These are phyloP conservation scores for Tetrastigma voinierianum DNA, from an alignment of 164 flowering plant species.

Conservation along the genomic window DNA sequence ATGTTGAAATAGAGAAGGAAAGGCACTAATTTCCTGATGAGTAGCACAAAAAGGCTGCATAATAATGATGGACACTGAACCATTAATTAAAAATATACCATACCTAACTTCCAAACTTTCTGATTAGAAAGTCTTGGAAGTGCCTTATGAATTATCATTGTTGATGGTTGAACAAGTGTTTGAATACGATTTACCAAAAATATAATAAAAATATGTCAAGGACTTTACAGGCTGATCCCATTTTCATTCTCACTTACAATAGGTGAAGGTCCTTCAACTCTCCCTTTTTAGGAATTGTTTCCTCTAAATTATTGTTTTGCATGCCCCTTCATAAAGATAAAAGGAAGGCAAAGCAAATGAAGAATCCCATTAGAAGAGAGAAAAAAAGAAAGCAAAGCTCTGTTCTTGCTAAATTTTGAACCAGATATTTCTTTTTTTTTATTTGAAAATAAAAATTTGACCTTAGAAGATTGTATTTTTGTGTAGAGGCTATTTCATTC, in stretches of 20 bases:
- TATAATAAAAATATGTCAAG: background rate
- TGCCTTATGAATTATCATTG: slow-evolving; percentile 68
- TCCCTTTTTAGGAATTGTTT: slow-evolving; percentile 81
- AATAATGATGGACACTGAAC: slow-evolving; percentile 8
- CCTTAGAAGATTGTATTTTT: too few species aligned
- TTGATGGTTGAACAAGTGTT: slow-evolving; percentile 31
- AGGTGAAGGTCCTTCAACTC: slow-evolving; percentile 59
- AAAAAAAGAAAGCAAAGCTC: too few species aligned
- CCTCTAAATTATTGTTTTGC: slow-evolving; percentile 68
- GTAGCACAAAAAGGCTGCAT: slow-evolving; percentile 37
- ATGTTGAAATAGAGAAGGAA: slow-evolving; percentile 52
- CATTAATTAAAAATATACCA: background rate
- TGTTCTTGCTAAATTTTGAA: too few species aligned
- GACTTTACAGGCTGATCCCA: background rate
- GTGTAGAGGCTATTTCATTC: too few species aligned
- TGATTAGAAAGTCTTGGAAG: slow-evolving; percentile 65
- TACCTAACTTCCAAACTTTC: slow-evolving; percentile 69
- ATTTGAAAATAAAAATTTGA: too few species aligned
- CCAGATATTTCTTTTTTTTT: too few species aligned
- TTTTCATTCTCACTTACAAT: slow-evolving; percentile 46
- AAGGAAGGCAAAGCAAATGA: too few species aligned
- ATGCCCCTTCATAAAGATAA: slow-evolving; percentile 52
- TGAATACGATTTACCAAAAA: background rate
- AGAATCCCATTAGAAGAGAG: too few species aligned
- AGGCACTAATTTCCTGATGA: slow-evolving; percentile 69